Evolutionary conservation across 345 rosid species (phyloP).

Genomic region (Luvunga scandens): DNA sequence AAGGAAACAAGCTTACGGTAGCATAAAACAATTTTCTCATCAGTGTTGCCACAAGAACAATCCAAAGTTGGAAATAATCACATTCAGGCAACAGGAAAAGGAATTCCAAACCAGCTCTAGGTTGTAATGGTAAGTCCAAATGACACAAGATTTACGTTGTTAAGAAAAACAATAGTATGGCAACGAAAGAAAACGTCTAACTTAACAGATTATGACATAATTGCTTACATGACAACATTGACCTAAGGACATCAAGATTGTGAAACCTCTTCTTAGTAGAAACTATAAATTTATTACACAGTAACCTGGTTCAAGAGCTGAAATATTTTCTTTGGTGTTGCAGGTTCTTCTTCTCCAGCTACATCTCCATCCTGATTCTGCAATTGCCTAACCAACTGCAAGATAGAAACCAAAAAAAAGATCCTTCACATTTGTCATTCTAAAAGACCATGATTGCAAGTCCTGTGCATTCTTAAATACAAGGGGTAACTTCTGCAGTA

Average conservation of each 20-base stretch:
- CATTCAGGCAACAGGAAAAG: background rate
- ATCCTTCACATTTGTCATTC: background rate
- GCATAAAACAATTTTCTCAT: background rate
- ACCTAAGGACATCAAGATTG: background rate
- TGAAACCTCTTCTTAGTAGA: background rate
- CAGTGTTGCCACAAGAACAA: background rate
- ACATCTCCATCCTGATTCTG: slow-evolving; percentile 65
- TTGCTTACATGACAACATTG: background rate
- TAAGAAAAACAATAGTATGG: background rate
- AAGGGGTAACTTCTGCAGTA: background rate
- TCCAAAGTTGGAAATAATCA: slow-evolving; percentile 5
- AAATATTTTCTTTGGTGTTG: slow-evolving; percentile 66
- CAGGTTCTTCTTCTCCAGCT: slow-evolving; percentile 58
- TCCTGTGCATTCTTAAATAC: background rate
- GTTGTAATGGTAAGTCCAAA: background rate
- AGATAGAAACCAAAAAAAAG: slow-evolving; percentile 11
- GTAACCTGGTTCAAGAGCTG: slow-evolving; percentile 78
- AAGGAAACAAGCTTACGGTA: background rate
- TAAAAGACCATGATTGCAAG: background rate
- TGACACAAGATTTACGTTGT: background rate
- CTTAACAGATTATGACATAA: background rate
- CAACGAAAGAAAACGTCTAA: background rate
- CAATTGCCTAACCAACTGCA: slow-evolving; percentile 72
- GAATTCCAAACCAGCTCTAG: slow-evolving; percentile 4
- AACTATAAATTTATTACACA: background rate